phyloP scores from a whole-genome alignment of 495 filamentous ascomycete genomes.

The Articulospora tetracladia region DNA sequence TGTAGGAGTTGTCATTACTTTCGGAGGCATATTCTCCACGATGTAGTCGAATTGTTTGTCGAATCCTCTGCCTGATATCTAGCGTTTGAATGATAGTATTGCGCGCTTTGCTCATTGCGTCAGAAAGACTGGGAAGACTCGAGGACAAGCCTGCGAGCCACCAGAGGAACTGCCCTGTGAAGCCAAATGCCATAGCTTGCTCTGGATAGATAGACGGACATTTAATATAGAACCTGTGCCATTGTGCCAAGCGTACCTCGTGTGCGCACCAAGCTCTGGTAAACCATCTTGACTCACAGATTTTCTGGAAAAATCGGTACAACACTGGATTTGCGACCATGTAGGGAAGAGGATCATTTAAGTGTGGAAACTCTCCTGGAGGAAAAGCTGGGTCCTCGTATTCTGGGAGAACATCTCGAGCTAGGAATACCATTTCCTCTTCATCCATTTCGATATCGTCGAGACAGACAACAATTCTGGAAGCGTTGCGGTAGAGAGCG shows the following conservation, averaged over 20 bases:
- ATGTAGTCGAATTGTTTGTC: neutral
- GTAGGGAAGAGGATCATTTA: neutral
- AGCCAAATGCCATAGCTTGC: neutral
- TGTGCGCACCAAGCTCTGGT: neutral
- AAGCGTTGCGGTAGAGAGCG: neutral
- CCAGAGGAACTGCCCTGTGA: neutral
- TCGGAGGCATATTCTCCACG: neutral
- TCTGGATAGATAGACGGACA: neutral
- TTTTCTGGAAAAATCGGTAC: neutral
- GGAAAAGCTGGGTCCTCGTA: neutral
- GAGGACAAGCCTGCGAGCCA: neutral
- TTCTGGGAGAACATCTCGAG: neutral
- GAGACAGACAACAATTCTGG: neutral
- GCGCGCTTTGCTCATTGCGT: neutral
- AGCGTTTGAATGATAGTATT: neutral
- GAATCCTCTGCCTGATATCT: neutral
- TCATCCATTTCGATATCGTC: neutral
- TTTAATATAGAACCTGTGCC: neutral
- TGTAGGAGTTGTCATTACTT: neutral
- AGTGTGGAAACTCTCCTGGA: neutral
- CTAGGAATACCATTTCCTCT: neutral
- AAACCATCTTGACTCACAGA: neutral
- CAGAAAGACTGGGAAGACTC: neutral
- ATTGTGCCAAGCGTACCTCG: neutral
- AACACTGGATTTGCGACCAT: neutral